Evolutionary conservation across 805 yeast species (phyloP), one percentile per base, ranked within the genome.

Genomic region (Kodamaea hsintzibuensis): DNA sequence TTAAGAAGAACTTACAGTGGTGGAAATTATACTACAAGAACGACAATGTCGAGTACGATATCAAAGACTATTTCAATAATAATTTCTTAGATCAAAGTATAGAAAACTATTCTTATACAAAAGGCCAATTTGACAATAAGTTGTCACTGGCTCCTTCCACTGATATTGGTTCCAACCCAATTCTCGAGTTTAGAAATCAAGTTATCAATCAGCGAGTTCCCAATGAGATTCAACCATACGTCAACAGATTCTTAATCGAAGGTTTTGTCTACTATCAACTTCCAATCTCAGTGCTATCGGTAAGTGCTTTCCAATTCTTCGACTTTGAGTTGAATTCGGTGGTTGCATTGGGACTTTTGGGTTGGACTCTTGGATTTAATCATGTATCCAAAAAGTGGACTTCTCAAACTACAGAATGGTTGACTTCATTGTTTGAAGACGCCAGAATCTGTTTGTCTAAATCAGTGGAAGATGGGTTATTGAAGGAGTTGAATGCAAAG

Each of bases 41-140:
- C 55, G 80, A 76, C 49, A 75, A 76, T 56, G 74, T 76, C 18
- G 79, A 74, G 59, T 76, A 76, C 54, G 71, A 68, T 39, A 56
- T 76, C 44, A 76, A 76, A 53, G 80, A 76, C 53, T 73, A 55
- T 58, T 69, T 76, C 54, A 63, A 54, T 44, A 47, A 58, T 7
- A 59, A 66, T 37, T 76, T 76, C 60, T 73, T 76, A 78, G 62
- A 57, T 50, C 56, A 64, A 22, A 73, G 79, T 53, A 72, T 75
- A 39, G 78, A 74, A 50, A 60, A 63, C 33, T 76, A 70, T 55
- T 73, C 70, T 55, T 73, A 64, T 53, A 54, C 67, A 8, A 61
- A 75, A 54, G 80, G 80, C n/a, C 68, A 68, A 48, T 67, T 74
- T 7, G 66, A 64, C 12, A 64, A 69, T 9, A 57, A 66, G 18